Conservation (phyloP, 192 early-diverging fungal species). For the Paraglomus occultum region DNA sequence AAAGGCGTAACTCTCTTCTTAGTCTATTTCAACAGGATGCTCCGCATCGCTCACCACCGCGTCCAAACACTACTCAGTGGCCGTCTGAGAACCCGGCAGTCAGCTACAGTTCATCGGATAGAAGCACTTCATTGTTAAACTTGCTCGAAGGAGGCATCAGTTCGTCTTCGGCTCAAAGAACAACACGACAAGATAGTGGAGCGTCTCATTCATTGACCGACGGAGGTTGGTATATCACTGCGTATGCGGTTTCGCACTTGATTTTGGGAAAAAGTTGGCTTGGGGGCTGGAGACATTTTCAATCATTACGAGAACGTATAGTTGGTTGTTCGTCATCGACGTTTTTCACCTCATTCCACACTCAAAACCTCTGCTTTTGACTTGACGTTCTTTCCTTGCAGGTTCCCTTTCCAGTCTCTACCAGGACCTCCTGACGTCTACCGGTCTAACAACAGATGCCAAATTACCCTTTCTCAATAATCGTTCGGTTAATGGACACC, state of each 20-base stretch:
- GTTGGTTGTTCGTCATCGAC: no score
- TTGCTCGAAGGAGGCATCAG: conserved; percentile 4
- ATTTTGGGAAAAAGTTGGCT: no score
- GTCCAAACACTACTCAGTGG: background rate
- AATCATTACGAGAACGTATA: no score
- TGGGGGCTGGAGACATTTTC: no score
- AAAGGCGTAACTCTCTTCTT: conserved; percentile 23
- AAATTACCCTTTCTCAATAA: background rate
- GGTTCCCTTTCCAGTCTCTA: no score
- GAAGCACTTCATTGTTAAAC: conserved; percentile 9
- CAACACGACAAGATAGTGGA: background rate
- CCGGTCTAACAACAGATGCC: background rate
- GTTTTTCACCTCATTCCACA: no score
- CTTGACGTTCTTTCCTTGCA: no score
- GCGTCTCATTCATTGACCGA: background rate
- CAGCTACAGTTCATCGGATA: background rate
- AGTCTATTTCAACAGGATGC: conserved; percentile 6
- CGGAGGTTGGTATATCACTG: no score
- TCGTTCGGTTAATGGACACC: background rate
- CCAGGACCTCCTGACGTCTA: background rate
- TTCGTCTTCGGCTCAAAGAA: background rate
- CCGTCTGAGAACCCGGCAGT: background rate
- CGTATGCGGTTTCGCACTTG: no score
- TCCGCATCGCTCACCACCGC: background rate
- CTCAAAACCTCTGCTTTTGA: no score